Conservation (phyloP, 2,329 filamentous ascomycete genomes). For the Didymella keratinophila region DNA sequence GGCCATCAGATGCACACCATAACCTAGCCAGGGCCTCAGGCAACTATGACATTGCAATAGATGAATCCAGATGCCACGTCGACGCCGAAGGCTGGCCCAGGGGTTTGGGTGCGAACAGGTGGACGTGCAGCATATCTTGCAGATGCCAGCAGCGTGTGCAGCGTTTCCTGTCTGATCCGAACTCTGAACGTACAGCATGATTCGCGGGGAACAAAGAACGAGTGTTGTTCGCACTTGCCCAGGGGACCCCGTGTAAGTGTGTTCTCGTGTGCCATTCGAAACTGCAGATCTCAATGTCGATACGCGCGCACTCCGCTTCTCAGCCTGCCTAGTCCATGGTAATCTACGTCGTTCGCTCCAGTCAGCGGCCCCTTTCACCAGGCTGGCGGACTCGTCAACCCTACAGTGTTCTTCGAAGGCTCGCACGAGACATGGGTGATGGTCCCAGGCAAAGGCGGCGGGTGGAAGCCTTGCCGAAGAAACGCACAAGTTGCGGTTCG, state of each 20-base stretch:
- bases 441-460: not conserved
- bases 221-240: not conserved
- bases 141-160: constrained; percentile 9
- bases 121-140: not conserved
- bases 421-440: not conserved
- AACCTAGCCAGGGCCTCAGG: constrained; percentile 2
- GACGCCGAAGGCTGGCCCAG: not conserved
- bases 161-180: not conserved
- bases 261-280: not conserved
- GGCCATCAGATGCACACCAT: not conserved
- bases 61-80: constrained; percentile 15
- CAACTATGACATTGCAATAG: not conserved
- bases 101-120: constrained; percentile 2
- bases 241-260: not conserved
- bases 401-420: not conserved
- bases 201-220: not conserved
- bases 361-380: not conserved
- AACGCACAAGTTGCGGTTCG: not conserved
- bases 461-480: not conserved
- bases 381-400: not conserved
- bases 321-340: not conserved
- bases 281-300: not conserved
- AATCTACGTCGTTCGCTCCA: not conserved
- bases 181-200: not conserved
- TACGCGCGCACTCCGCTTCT: not conserved